Conservation (phyloP, 208 protist genomes). For the Vickermania ingenoplastis region DNA sequence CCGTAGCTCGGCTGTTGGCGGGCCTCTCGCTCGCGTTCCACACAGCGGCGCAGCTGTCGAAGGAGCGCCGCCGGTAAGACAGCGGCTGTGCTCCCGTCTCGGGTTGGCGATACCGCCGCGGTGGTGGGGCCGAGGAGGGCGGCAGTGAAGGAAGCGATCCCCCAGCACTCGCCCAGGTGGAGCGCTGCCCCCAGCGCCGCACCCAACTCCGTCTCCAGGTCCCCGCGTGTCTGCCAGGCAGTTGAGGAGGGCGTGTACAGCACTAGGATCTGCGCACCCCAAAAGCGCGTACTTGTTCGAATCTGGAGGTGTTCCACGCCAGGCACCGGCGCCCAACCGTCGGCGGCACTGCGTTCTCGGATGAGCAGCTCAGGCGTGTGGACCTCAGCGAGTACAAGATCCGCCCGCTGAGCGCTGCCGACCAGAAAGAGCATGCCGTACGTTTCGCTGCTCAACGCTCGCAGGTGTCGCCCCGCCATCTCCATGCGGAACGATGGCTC, state of each 20-base stretch:
- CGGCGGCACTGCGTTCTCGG: slow-evolving; percentile 10
- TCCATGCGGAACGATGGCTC: slow-evolving; percentile 13
- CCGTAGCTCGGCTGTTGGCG: not conserved
- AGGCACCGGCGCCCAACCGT: not conserved
- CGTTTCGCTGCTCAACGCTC: slow-evolving; percentile 39
- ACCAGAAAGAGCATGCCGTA: slow-evolving; percentile 66
- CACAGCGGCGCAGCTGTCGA: not conserved
- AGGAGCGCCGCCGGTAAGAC: too few relatives aligned
- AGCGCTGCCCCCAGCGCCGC: slow-evolving; percentile 52
- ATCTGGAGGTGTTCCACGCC: not conserved
- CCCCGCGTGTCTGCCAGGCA: not conserved
- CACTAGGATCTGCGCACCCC: not conserved
- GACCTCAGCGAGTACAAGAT: slow-evolving; percentile 16
- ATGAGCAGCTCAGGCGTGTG: slow-evolving; percentile 38
- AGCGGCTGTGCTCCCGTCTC: too few relatives aligned
- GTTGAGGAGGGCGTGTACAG: not conserved
- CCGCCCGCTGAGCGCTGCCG: slow-evolving; percentile 32
- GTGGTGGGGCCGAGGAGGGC: slow-evolving; percentile 26
- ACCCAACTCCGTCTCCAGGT: not conserved
- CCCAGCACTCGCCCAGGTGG: slow-evolving; percentile 53
- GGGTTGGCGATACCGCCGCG: too few relatives aligned
- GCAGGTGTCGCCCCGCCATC: slow-evolving; percentile 50
- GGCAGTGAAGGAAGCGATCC: slow-evolving; percentile 71
- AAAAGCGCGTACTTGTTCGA: not conserved
- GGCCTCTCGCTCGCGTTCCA: not conserved